Base-by-base conservation (phyloP, 2,329 filamentous ascomycete species). In the Cercospora sp. region DNA sequence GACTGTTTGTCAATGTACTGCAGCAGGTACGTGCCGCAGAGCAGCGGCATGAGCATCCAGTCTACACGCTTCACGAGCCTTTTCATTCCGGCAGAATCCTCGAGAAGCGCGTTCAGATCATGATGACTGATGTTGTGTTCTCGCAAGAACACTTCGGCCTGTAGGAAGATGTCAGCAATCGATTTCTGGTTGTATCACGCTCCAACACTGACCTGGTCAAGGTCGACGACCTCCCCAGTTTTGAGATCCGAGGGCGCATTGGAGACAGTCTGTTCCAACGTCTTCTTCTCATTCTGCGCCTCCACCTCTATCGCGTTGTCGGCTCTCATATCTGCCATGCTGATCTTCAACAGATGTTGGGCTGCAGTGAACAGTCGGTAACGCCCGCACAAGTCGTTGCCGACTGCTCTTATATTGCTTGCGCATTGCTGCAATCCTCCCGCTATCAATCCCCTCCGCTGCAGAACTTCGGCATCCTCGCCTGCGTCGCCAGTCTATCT, bases 11-110 rank as follows among this genome's bases (percentile, higher is more conserved):
- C 74, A 28, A 75, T 71, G 61, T 73, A 75, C 69, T 87, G 85
- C 5, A 87, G 77, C 2, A 83, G 75, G 59, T 82, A 86, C 0
- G 83, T 85, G 0, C 81, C 80, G 42, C 80, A 81, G 2, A 88
- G 80, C 5, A 87, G 77, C 0, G 86, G 86, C 68, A 87, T 79
- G 8, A 87, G 71, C 0, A 81, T 73, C 66, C 81, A 77, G 67
- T 87, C 86, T 55, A 87, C 82, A 64, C 83, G 84, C 16, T 81
- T 78, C 28, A 81, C 76, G 16, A 79, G 69, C 51, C 74, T 73
- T 55, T 76, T 77, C 63, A 77, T 76, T 48, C 72, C 72, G 10
- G 69, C 69, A 23, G 79, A 73, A 69, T 87, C 84, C 42, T 79
- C 73, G 3, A 87, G 76, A 13, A 86, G 76, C 23, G 80, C 79